These are phyloP conservation scores for Blepharisma stoltei DNA, from an alignment of 73 alveolate genomes.

Conservation along the genomic window DNA sequence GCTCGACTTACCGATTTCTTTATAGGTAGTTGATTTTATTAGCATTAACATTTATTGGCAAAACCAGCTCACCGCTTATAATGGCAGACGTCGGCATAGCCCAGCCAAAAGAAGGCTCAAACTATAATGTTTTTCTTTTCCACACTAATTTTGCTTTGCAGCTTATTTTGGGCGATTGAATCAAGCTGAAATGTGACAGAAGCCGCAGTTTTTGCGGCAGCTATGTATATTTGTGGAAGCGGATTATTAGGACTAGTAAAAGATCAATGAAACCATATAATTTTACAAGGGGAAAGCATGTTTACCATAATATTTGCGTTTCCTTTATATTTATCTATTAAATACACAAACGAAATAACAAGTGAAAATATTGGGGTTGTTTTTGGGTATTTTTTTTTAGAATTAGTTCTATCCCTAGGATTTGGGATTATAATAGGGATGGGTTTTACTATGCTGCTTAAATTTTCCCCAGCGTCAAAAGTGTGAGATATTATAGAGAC, in stretches of 20 bases:
- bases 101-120: too few species aligned
- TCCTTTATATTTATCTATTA: constrained; percentile 1
- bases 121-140: background rate
- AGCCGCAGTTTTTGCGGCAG: background rate
- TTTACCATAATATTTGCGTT: background rate
- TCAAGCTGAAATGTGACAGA: background rate
- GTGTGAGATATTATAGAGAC: background rate
- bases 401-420: background rate
- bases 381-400: background rate
- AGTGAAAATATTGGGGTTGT: too few species aligned
- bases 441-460: background rate
- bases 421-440: background rate
- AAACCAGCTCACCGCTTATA: too few species aligned
- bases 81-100: too few species aligned
- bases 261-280: background rate
- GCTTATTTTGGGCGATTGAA: background rate
- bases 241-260: constrained; percentile 4
- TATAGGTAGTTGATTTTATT: too few species aligned
- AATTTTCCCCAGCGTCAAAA: background rate
- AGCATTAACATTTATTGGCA: too few species aligned
- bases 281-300: background rate
- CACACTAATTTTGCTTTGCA: background rate
- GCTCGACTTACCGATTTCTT: too few species aligned
- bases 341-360: too few species aligned
- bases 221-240: background rate